Evolutionary conservation across 345 rosid genomes (phyloP).

Genomic region (Boechera retrofracta): DNA sequence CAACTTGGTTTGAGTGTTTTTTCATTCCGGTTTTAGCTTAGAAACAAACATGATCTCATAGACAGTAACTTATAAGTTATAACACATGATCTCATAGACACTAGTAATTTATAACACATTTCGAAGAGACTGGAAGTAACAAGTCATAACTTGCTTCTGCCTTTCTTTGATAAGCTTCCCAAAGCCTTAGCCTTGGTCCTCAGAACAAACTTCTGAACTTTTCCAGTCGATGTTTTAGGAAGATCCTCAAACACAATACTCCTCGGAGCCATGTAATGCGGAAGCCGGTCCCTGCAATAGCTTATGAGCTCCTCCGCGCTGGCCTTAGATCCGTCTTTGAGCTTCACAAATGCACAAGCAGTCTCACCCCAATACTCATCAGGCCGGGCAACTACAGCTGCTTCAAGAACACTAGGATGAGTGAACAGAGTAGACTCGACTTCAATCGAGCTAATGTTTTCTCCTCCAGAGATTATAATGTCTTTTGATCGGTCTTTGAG

Average conservation of each 20-base stretch:
- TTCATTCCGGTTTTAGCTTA: neutral
- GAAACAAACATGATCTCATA: neutral
- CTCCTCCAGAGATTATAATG: slow-evolving; percentile 79
- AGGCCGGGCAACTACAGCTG: slow-evolving; percentile 77
- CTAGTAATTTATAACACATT: neutral
- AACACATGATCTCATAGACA: too few species aligned
- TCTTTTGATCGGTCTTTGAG: slow-evolving; percentile 80
- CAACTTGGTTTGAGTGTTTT: neutral
- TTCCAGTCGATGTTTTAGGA: slow-evolving; percentile 80
- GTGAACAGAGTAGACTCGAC: slow-evolving; percentile 66
- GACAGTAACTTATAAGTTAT: neutral
- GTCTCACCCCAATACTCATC: slow-evolving; percentile 84
- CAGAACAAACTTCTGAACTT: slow-evolving; percentile 66
- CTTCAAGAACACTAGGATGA: slow-evolving; percentile 74
- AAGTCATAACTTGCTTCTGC: slow-evolving; percentile 61
- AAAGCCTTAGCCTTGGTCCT: slow-evolving; percentile 66
- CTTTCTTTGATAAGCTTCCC: slow-evolving; percentile 65
- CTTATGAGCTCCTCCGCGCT: slow-evolving; percentile 58
- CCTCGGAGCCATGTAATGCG: slow-evolving; percentile 72
- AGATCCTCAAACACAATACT: slow-evolving; percentile 70
- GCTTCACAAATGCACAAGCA: slow-evolving; percentile 75
- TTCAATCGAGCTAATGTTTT: slow-evolving; percentile 75
- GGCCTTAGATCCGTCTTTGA: slow-evolving; percentile 56
- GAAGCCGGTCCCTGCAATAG: slow-evolving; percentile 58
- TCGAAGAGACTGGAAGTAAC: neutral